Base-by-base conservation (phyloP, 1,139 yeast genomes). In the Blastobotrys apis region DNA sequence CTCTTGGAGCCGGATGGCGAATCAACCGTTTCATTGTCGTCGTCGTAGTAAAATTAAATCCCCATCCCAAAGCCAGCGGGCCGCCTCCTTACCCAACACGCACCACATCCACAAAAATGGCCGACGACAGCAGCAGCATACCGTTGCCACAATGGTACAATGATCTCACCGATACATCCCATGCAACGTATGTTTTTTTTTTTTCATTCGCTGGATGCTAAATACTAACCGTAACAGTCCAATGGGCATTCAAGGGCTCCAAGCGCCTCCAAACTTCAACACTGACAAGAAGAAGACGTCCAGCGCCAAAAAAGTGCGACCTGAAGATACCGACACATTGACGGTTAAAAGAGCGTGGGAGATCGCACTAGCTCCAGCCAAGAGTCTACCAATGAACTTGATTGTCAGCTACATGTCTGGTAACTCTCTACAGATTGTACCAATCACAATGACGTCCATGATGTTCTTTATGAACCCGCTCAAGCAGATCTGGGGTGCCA, bases 331-430 rank as follows among this genome's bases (percentile, higher is more conserved):
- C 29, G 62, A 59, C 20, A 50, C 51, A 27, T 53, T 66, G 26
- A 65, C 62, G 50, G 57, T 65, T 33, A 58, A 58, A 59, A 85
- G 82, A 59, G 92, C 94, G 0, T 87, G 97, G 95, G 94, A 86
- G 50, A 61, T 84, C 27, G 95, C 97, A 2, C 66, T 77, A 15
- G 80, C 80, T 1, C 97, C 97, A 0, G 87, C 90, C 2, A 92
- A 90, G 60, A 74, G 81, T 12, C 59, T 92, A 23, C 95, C 97
- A 4, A 84, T 88, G 94, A 92, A 87, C 57, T 63, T 84, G 47
- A 69, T 87, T 45, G 87, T 92, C 95, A 80, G 90, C 49, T 92
- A 87, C 64, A 86, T 92, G 88, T 80, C 96, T 1, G 98, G 98
- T 26, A 84, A 84, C 57, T 80, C 95, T 5, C 68, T 92, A 23